Base-by-base conservation (phyloP, 768 basidiomycete species). In the Vishniacozyma victoriae region DNA sequence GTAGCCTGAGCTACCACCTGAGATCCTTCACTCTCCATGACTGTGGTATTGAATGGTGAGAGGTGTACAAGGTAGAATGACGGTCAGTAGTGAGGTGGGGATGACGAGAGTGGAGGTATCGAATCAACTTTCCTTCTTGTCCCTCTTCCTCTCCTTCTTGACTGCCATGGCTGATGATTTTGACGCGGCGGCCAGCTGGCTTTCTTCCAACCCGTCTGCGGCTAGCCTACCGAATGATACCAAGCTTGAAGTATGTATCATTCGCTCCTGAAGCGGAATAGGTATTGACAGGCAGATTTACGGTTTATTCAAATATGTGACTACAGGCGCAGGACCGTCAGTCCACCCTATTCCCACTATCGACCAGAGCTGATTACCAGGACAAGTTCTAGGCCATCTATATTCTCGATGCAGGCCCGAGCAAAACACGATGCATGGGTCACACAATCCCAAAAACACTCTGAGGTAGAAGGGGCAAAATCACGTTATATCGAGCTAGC, bases 351-450 rank as follows among this genome's bases (percentile, higher is more conserved):
- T 26, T 16, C 18, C 16, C 38, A 42, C 19, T 12, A 39, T 13
- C 36, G 43, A 25, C 46, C 16, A 56, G 22, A 15, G 19, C 15
- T 27, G 18, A 41, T 35, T 14, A 33, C 36, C 49, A 71, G 70
- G n/a, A 24, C 50, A n/a, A 52, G 39, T 13, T 37, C 55, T 18
- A 48, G 66, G n/a, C 70, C 70, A 4, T 54, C 55, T 1, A 51
- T 69, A 23, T 71, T 71, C 46, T 65, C 59, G 11, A 46, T 58
- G 1, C 55, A 65, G 7, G 47, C 53, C 26, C 48, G 68, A 37
- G 70, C 70, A 12, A 71, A 71, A 41, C 54, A 66, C 46, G 59
- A 62, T 46, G 65, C 70, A 5, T 71, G 67, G 67, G 43, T 52
- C 0, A 15, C 40, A 18, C 24, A 56, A 56, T 49, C 36, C 22